Evolutionary conservation across 192 early-diverging fungal genomes (phyloP), one percentile per base, ranked within the genome.

Genomic region (Diversispora epigaea): DNA sequence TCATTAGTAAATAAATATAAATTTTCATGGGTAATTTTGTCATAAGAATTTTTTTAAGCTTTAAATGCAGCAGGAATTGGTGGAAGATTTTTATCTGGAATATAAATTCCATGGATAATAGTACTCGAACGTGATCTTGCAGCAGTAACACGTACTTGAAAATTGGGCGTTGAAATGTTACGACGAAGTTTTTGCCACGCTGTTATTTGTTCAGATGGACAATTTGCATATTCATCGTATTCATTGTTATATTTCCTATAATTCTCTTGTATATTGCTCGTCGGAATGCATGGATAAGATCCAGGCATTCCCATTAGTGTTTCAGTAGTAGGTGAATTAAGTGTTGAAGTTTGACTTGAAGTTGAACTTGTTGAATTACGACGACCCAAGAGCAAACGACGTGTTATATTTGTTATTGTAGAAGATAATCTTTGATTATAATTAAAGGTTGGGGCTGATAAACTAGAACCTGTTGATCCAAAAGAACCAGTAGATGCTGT

Each of bases 121-220:
- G 52, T 41, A 14, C 17, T 22, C 25, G 44, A 15, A 68, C 41
- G 46, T 70, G 68, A 55, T 70, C 17, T 55, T 56, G 22, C 6
- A 22, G 9, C 10, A 5, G 25, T 4, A 32, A 32, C 25, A 70
- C 32, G 43, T 39, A 21, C 25, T 57, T 71, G 68, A 41, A 71
- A 58, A 58, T 71, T 71, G 6, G 70, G 43, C 1, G 55, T 58
- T 21, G 70, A 71, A 41, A 71, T 45, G 14, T 71, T 71, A 43
- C 55, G 55, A 43, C 70, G 70, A 49, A 71, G 41, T 54, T 71
- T 57, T 58, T 57, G 70, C 50, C 64, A 66, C 12, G 61, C 3
- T 14, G 4, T 62, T 40, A 40, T 14, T 0, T 40, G 11, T 40
- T 40, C 7, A 40, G 64, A 46, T 66, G 43, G 46, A 46, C n/a